Conservation (phyloP, 768 basidiomycete species). For the Russula abietina region DNA sequence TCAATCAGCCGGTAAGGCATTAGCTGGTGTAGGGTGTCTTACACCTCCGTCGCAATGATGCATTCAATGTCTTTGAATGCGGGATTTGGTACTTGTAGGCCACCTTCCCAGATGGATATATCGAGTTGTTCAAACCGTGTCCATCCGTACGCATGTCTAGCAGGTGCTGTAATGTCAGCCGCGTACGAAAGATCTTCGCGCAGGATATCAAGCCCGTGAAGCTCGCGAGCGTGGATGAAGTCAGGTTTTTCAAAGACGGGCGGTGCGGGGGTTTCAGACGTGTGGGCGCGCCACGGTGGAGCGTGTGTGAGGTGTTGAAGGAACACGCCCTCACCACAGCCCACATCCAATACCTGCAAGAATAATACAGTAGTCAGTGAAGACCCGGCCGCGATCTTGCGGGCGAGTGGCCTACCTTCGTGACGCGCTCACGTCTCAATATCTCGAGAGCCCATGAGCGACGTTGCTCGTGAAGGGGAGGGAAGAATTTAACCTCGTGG, state of each 20-base stretch:
- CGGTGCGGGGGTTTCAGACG: slow-evolving; percentile 28
- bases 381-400: neutral
- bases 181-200: slow-evolving; percentile 52
- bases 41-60: slow-evolving; percentile 81
- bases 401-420: slow-evolving; percentile 35
- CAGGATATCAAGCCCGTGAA: slow-evolving; percentile 63
- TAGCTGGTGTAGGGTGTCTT: slow-evolving; percentile 30
- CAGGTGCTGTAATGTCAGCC: slow-evolving; percentile 41
- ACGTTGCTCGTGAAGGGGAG: slow-evolving; percentile 61
- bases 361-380: neutral
- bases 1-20: neutral
- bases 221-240: slow-evolving; percentile 52
- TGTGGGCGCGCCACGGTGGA: slow-evolving; percentile 55
- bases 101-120: slow-evolving; percentile 69
- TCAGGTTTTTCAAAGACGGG: slow-evolving; percentile 28
- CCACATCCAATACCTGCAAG: slow-evolving; percentile 68
- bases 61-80: slow-evolving; percentile 61
- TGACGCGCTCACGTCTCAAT: slow-evolving; percentile 50
- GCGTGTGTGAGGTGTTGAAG: slow-evolving; percentile 66
- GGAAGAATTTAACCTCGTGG: slow-evolving; percentile 53
- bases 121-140: slow-evolving; percentile 64
- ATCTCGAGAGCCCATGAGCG: slow-evolving; percentile 65
- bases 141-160: slow-evolving; percentile 24
- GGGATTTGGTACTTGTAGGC: slow-evolving; percentile 60
- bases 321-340: slow-evolving; percentile 78